Evolutionary conservation across 225 moss, liverwort and hornwort species (phyloP), one percentile per base, ranked within the genome.

Genomic region (Takakia lepidozioides): DNA sequence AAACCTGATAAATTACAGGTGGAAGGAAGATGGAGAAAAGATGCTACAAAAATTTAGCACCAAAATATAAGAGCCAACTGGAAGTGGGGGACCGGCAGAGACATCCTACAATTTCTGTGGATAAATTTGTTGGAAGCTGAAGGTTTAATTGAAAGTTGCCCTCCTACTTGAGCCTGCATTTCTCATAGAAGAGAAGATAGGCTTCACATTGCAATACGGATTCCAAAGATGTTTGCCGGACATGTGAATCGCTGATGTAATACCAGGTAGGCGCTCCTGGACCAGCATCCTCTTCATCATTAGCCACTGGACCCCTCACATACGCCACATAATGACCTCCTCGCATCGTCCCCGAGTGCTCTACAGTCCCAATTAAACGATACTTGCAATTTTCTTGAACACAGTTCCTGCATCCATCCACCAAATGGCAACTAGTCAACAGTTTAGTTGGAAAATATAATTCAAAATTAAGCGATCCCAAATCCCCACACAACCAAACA

Each of bases 321-420:
- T 82, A 85, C 20, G 92, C 87, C 24, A 92, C 92, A 57, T 87
- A 92, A 54, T 92, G 87, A 45, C 92, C 92, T 43, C 92, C 79
- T 54, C 74, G 84, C 64, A 92, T 71, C 17, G 87, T 92, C 43
- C 92, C 87, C 18, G 84, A 72, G 59, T 92, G 87, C 81, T 84
- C 92, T 63, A 92, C 92, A 13, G 72, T 92, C 35, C 92, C 92
- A 48, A 84, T 82, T 18, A 92, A 55, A 38, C 74, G 84, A 62
- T 92, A 92, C 25, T 70, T 69, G 36, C 61, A 74, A 25, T 59
- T 48, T 16, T 58, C 67, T 38, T 68, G 38, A 14, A 57, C 65
- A 51, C 71, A 78, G 62, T 79, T 71, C 67, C 92, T 92, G 82
- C 58, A 60, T 43, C 42, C 64, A 62, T 58, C 30, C 39, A 49